Conservation (phyloP, 2,329 filamentous ascomycete genomes). For the Exophiala sp. region DNA sequence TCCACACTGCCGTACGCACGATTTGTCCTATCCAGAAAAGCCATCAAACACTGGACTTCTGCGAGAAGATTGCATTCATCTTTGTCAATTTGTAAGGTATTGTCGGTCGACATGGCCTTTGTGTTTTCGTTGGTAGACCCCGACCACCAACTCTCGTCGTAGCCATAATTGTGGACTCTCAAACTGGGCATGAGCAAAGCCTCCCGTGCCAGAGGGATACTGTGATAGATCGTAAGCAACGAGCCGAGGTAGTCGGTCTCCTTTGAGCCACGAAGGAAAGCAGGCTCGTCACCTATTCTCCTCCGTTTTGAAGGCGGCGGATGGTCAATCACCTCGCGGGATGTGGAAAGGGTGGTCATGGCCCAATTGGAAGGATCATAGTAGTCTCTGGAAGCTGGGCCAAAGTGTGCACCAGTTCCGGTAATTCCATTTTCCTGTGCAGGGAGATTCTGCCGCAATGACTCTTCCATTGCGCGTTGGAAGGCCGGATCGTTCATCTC, state of each 20-base stretch:
- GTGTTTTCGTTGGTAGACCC: constrained; percentile 48
- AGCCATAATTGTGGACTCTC: constrained; percentile 47
- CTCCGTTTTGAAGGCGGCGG: constrained; percentile 47
- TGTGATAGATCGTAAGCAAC: constrained; percentile 56
- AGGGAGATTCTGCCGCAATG: constrained; percentile 39
- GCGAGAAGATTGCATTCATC: constrained; percentile 44
- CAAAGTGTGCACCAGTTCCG: constrained; percentile 42
- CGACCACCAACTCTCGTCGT: constrained; percentile 58
- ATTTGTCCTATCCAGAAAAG: constrained; percentile 53
- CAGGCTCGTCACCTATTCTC: constrained; percentile 46
- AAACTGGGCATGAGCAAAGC: constrained; percentile 48
- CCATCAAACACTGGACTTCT: constrained; percentile 57
- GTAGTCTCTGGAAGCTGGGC: constrained; percentile 49
- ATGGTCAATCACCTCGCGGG: constrained; percentile 51
- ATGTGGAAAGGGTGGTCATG: constrained; percentile 45
- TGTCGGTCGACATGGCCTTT: constrained; percentile 45
- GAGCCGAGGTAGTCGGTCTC: constrained; percentile 51
- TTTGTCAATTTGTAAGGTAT: constrained; percentile 34
- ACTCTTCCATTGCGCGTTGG: constrained; percentile 44
- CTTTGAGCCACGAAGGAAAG: constrained; percentile 52
- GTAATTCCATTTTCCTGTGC: constrained; percentile 53
- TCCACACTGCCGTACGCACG: constrained; percentile 55
- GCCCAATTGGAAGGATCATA: constrained; percentile 54
- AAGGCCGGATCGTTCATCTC: constrained; percentile 41
- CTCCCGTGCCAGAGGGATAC: constrained; percentile 54